Base-by-base conservation (phyloP, 192 early-diverging fungal genomes). In the Gryganskiella cystojenkinii region DNA sequence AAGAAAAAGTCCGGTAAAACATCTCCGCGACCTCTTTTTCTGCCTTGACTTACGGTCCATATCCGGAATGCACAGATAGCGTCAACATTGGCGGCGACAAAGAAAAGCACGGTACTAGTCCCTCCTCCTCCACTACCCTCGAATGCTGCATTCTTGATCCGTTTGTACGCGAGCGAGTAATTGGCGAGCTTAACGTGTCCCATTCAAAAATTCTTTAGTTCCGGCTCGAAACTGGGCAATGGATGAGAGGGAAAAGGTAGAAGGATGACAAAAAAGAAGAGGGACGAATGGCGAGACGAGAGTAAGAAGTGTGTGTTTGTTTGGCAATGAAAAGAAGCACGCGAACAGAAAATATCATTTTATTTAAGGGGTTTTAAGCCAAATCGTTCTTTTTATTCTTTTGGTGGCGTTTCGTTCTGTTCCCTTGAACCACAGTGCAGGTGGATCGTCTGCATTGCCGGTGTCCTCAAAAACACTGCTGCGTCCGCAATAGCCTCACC, bases 31-130 rank as follows among this genome's bases (percentile, higher is more conserved):
- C 20, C 4, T 14, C 6, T 13, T 27, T 44, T 19, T n/a, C 15
- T n/a, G 7, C 3, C 19, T 20, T 8, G 15, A 3, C 64, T 76
- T 70, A 91, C 92, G 75, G 89, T 87, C 22, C 95, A 82, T 58
- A 95, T 93, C 61, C 90, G 89, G 70, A 87, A 85, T 7, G 90
- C 92, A 81, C 95, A 97, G 13, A 97, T 80, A 5, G 90, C 85
- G 82, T 97, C 95, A 6, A 88, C 89, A 81, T 97, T 94, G 10
- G 87, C 76, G 0, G 90, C 80, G 5, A 91, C 94, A 71, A 95
- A 93, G 54, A 76, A 67, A 15, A 76, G 46, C 15, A 76, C 72
- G 4, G 72, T 76, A 35, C 64, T 76, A 3, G 51, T 45, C 11
- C 64, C 55, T 6, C 65, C 72, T 57, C 33, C 72, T 57, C 33